Evolutionary conservation across 2,329 filamentous ascomycete genomes (phyloP), one percentile per base, ranked within the genome.

Genomic region (Botrytis aclada): DNA sequence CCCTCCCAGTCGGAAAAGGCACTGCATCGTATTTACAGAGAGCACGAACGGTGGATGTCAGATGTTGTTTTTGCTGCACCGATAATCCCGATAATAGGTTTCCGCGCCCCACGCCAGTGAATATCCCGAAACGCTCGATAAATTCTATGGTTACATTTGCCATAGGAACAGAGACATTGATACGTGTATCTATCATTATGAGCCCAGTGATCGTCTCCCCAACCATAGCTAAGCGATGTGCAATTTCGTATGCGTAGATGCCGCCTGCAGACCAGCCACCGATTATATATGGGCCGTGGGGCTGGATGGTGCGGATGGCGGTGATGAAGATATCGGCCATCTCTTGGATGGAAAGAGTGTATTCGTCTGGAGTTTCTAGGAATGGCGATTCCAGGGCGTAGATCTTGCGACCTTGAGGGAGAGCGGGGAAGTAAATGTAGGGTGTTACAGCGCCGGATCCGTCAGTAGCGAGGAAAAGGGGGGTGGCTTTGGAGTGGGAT

Each of bases 191-290:
- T 22, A 66, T 66, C 16, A 66, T 43, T 20, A 66, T n/a, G 29
- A 66, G 25, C 16, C 16, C 10, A 4, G 20, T 29, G 10, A 66
- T 41, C 3, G 20, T 66, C 25, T 66, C n/a, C 25, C 63, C 63
- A 25, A 32, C 39, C n/a, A 16, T n/a, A 14, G 43, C 29, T 34
- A 71, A 43, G 14, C 29, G 29, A n/a, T 63, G 60, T 25, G 69
- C 32, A 22, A 61, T 61, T 5, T 41, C 34, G n/a, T 71, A 71
- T 56, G 69, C 69, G 22, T 64, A 58, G 25, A 71, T 64, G 16
- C 69, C 69, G 12, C 69, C 69, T 4, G 69, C 29, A 3, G 69
- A 71, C 69, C 69, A 71, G 5, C 69, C 69, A 2, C 69, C 69
- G 20, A 71, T 43, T 34, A 51, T 7, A 43, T 71, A 71, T 10